Conservation (phyloP, 2,329 filamentous ascomycete genomes). For the Plectosphaerella sp. region DNA sequence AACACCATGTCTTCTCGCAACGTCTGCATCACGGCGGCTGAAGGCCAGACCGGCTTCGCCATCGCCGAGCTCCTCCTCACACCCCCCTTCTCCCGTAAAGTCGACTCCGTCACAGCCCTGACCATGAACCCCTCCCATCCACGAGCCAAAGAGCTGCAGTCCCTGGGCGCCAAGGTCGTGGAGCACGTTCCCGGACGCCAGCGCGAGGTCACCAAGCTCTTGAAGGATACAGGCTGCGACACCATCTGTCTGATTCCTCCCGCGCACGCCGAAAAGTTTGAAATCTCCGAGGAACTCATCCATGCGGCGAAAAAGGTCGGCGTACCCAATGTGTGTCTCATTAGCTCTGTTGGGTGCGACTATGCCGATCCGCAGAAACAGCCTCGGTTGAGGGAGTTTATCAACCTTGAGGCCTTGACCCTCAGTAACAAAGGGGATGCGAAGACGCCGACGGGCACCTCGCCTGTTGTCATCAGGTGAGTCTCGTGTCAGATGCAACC, state of each 20-base stretch:
- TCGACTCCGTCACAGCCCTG: constrained; percentile 35
- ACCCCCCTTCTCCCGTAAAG: constrained; percentile 34
- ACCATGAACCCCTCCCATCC: constrained; percentile 31
- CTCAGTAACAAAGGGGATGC: constrained; percentile 38
- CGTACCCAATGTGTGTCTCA: constrained; percentile 39
- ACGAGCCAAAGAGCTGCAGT: constrained; percentile 32
- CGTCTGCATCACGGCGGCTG: constrained; percentile 41
- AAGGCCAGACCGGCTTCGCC: constrained; percentile 46
- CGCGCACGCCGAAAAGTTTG: constrained; percentile 37
- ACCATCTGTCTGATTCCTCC: constrained; percentile 46
- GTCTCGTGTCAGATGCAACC: constrained; percentile 1
- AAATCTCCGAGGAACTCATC: constrained; percentile 39
- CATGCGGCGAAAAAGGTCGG: constrained; percentile 37
- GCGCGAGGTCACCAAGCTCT: constrained; percentile 28
- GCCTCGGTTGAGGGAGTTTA: constrained; percentile 44
- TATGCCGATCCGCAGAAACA: constrained; percentile 43
- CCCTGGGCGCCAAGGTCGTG: constrained; percentile 36
- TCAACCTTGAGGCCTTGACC: constrained; percentile 40
- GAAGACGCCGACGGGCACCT: constrained; percentile 30
- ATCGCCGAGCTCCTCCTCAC: constrained; percentile 45
- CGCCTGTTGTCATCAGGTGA: constrained; percentile 40
- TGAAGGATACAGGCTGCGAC: constrained; percentile 38
- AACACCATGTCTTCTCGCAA: constrained; percentile 36
- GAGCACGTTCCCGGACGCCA: constrained; percentile 34
- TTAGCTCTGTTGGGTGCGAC: constrained; percentile 44